Evolutionary conservation across 2,329 filamentous ascomycete genomes (phyloP), one percentile per base, ranked within the genome.

Genomic region (Trichoderma sp.): DNA sequence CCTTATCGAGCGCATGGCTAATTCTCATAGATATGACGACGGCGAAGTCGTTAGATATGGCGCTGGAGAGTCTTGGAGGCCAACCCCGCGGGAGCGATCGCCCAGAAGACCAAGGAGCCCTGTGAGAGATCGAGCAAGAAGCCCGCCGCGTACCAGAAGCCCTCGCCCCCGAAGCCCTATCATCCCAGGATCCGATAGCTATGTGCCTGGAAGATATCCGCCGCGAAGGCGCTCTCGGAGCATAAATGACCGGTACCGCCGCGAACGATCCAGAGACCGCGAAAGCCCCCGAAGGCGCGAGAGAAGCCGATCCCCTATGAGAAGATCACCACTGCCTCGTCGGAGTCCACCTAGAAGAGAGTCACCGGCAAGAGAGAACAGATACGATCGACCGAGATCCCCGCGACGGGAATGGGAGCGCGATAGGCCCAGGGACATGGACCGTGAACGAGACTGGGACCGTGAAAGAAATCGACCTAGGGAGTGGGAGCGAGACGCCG

Each of bases 21-120:
- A 71, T 70, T 73, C 68, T 75, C 67, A 40, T 24, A 88, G 86
- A 76, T 89, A 87, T 74, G 86, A 89, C 72, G 87, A 89, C 72
- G 87, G 87, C 56, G 87, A 89, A 78, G 87, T 89, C 66, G 85
- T 87, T 72, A 82, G 87, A 74, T 89, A 88, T 76, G 87, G 87
- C 63, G 87, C 87, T 14, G 87, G 87, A 70, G 87, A 89, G 77
- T 88, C 86, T 47, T 89, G 87, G 81, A 81, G 87, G 70, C 87
- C 87, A 13, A 88, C 85, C 70, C 87, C 87, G 62, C 78, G 83
- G 66, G 81, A 83, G 72, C 81, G 83, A 68, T 85, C 84, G 33
- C 83, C 84, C 10, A 80, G 82, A 53, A 76, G 75, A 56, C 72
- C 76, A 7, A 74, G 77, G 61, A 78, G 77, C 66, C 76, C 77